These are phyloP conservation scores for Annona squamosa DNA, from an alignment of 164 flowering plant genomes.

Conservation along the genomic window DNA sequence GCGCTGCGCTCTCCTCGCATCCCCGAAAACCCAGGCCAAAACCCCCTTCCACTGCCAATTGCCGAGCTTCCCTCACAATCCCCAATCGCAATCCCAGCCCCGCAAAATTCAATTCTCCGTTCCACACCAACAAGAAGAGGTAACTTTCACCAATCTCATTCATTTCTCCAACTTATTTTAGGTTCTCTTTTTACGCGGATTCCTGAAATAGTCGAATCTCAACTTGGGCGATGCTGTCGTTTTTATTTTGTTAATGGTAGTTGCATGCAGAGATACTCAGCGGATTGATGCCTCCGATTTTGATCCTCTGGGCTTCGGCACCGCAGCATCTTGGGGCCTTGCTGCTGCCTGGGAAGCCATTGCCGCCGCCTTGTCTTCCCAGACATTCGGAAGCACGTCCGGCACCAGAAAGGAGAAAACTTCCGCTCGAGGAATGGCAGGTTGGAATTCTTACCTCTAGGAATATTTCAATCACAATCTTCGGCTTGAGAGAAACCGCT, in stretches of 20 bases:
- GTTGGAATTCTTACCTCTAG: slow-evolving; percentile 24
- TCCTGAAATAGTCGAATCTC: background rate
- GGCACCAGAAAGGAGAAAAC: slow-evolving; percentile 58
- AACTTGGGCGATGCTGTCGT: background rate
- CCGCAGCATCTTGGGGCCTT: slow-evolving; percentile 33
- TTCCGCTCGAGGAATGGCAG: slow-evolving; percentile 79
- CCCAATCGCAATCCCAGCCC: slow-evolving; percentile 11
- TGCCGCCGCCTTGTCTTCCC: slow-evolving; percentile 34
- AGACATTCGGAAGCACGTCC: slow-evolving; percentile 55
- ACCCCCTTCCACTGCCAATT: slow-evolving; percentile 9
- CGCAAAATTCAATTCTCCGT: slow-evolving; percentile 17
- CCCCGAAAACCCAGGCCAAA: slow-evolving; percentile 9
- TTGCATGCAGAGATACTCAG: slow-evolving; percentile 32
- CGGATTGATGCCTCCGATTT: slow-evolving; percentile 38
- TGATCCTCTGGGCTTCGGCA: slow-evolving; percentile 80
- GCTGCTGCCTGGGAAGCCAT: slow-evolving; percentile 44
- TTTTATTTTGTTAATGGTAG: slow-evolving; percentile 9
- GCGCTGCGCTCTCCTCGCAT: slow-evolving; percentile 1
- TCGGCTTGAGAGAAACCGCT: too few species aligned
- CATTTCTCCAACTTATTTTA: background rate
- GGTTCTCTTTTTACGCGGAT: background rate
- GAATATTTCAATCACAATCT: background rate
- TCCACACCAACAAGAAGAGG: slow-evolving; percentile 21
- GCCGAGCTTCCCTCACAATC: slow-evolving; percentile 23
- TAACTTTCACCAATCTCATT: background rate